Evolutionary conservation across 2,329 filamentous ascomycete genomes (phyloP).

Genomic region (Xylaria sp.): DNA sequence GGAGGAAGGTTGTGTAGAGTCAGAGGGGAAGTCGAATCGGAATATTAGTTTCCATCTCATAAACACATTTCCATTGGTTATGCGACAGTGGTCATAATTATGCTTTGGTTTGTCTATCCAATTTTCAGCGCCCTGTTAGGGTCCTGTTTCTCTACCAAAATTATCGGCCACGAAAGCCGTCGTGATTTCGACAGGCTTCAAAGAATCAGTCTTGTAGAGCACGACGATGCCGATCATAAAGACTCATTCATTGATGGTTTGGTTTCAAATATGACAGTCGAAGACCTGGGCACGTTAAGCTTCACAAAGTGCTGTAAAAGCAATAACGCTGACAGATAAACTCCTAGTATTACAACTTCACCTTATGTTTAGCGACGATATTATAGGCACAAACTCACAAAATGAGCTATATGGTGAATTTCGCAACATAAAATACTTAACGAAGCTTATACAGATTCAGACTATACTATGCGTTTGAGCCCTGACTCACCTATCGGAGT

Average conservation of each 20-base stretch:
- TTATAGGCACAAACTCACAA: slow-evolving; percentile 46
- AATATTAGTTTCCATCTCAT: background rate
- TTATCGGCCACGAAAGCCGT: background rate
- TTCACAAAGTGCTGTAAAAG: background rate
- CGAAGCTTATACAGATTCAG: slow-evolving; percentile 25
- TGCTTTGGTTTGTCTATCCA: slow-evolving; percentile 8
- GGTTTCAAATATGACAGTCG: slow-evolving; percentile 43
- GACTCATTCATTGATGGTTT: slow-evolving; percentile 36
- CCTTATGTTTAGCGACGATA: slow-evolving; percentile 50
- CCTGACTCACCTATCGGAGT: slow-evolving; percentile 48
- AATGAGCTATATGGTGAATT: slow-evolving; percentile 46
- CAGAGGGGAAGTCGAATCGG: background rate
- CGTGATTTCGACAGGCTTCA: background rate
- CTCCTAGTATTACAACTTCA: slow-evolving; percentile 48
- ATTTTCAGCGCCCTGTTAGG: background rate
- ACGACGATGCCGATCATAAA: slow-evolving; percentile 22
- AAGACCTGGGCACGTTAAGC: slow-evolving; percentile 37
- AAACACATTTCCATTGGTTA: background rate
- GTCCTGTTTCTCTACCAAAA: background rate
- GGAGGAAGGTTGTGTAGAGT: background rate
- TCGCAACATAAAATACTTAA: background rate
- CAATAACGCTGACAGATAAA: slow-evolving; percentile 6
- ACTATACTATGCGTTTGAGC: slow-evolving; percentile 44
- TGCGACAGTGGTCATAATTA: background rate
- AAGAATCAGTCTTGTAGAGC: background rate